Evolutionary conservation across 148 eudicot species (phyloP).

Genomic region (Amaranthus cruentus): DNA sequence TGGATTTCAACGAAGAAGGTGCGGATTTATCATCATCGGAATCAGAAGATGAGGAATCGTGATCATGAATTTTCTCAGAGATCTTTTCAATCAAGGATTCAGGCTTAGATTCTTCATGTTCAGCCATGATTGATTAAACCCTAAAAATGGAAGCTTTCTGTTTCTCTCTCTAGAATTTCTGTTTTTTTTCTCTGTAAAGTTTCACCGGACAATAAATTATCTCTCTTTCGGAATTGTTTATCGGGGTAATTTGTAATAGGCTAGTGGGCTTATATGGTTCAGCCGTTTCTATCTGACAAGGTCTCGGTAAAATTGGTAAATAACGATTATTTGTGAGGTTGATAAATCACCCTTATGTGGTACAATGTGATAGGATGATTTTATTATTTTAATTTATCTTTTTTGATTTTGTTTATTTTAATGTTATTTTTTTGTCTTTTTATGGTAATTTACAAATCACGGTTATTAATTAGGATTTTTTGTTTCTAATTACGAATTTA

Average conservation of each 20-base stretch:
- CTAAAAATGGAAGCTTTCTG: neutral
- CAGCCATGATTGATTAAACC: conserved; percentile 46
- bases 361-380: neutral
- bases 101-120: conserved; percentile 37
- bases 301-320: neutral
- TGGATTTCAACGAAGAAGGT: conserved; percentile 38
- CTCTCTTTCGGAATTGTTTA: conserved; percentile 1
- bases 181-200: neutral
- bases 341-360: no score
- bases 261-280: neutral
- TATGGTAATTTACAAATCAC: no score
- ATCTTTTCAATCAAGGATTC: conserved; percentile 50
- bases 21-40: conserved; percentile 38
- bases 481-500: no score
- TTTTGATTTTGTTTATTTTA: no score
- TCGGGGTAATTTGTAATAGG: neutral
- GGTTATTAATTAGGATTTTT: no score
- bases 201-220: neutral
- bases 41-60: conserved; percentile 52
- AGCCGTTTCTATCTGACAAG: neutral
- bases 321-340: no score
- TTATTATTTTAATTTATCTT: no score
- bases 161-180: neutral
- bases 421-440: no score
- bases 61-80: conserved; percentile 46